Percentiles rank a stretch among this genome's conserved stretches.
phyloP scores from a whole-genome alignment of 768 basidiomycete species.

The Exsudoporus frostii region DNA sequence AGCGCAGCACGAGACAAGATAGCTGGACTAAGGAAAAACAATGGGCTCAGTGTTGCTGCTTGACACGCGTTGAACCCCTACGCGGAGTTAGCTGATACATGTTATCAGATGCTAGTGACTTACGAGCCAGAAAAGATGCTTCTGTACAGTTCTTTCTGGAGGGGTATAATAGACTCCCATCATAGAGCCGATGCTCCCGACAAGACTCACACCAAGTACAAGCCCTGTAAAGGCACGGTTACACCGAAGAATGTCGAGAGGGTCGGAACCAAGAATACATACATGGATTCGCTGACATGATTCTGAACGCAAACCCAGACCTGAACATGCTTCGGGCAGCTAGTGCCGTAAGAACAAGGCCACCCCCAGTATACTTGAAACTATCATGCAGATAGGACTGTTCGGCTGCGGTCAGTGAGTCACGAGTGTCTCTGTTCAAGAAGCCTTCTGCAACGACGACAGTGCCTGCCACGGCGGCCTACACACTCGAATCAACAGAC shows the following conservation, averaged over 20 bases:
- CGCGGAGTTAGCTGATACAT: slow-evolving; percentile 1
- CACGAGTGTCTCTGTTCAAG: slow-evolving; percentile 78
- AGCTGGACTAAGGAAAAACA: slow-evolving; percentile 87
- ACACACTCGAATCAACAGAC: slow-evolving; percentile 2
- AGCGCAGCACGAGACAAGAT: slow-evolving; percentile 83
- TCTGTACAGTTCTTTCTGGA: slow-evolving; percentile 71
- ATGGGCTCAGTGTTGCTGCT: slow-evolving; percentile 79
- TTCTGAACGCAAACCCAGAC: slow-evolving; percentile 61
- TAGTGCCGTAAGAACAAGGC: slow-evolving; percentile 70
- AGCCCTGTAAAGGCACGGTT: slow-evolving; percentile 48
- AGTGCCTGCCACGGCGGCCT: slow-evolving; percentile 73
- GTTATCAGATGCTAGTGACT: slow-evolving; percentile 21
- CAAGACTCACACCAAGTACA: slow-evolving; percentile 77
- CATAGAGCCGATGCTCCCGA: slow-evolving; percentile 81
- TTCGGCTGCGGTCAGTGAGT: slow-evolving; percentile 58
- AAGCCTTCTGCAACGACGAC: slow-evolving; percentile 60
- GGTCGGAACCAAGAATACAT: slow-evolving; percentile 16
- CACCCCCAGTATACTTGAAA: slow-evolving; percentile 82
- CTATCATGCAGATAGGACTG: slow-evolving; percentile 69
- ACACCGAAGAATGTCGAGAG: slow-evolving; percentile 2
- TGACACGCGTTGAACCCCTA: slow-evolving; percentile 85
- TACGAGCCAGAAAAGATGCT: slow-evolving; percentile 80
- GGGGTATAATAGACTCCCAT: slow-evolving; percentile 76
- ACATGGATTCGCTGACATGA: slow-evolving; percentile 87
- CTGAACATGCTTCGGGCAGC: slow-evolving; percentile 78